Evolutionary conservation across 805 yeast genomes (phyloP).

Genomic region (Candida ipomoeae): DNA sequence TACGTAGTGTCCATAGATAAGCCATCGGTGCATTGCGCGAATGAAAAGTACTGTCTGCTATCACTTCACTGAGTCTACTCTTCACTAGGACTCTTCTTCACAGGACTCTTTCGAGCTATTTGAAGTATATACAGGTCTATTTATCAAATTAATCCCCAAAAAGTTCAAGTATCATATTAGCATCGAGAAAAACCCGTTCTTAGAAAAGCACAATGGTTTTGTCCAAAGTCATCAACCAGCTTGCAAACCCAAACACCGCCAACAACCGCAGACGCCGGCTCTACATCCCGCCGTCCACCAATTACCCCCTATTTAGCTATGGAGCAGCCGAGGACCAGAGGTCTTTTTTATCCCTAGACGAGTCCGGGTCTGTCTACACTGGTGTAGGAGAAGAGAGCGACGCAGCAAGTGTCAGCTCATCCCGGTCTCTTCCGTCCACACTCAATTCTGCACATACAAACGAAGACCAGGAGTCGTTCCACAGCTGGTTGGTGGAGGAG

Average conservation of each 20-base stretch:
- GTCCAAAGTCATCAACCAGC: conserved; percentile 35
- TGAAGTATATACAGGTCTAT: too few relatives aligned
- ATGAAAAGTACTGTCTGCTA: background rate
- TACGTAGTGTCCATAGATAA: too few relatives aligned
- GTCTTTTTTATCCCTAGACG: conserved; percentile 39
- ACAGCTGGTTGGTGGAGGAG: conserved; percentile 42
- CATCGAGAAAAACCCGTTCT: too few relatives aligned
- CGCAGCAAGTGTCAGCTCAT: conserved; percentile 37
- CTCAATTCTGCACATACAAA: conserved; percentile 32
- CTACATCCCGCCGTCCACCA: conserved; percentile 43
- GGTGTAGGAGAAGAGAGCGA: conserved; percentile 28
- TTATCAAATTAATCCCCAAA: too few relatives aligned
- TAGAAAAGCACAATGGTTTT: conserved; percentile 30
- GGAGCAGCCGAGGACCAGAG: conserved; percentile 44
- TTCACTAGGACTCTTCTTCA: too few relatives aligned
- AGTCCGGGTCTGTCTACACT: conserved; percentile 28
- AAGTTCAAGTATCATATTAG: too few relatives aligned
- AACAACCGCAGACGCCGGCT: conserved; percentile 36
- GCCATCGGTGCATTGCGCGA: background rate
- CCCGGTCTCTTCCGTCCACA: conserved; percentile 40
- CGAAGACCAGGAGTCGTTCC: conserved; percentile 39
- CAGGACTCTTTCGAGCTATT: too few relatives aligned
- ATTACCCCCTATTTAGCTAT: conserved; percentile 38
- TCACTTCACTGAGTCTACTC: background rate
- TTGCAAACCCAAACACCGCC: conserved; percentile 37